Evolutionary conservation across 768 basidiomycete species (phyloP).

Genomic region (Mycena albidolilacea): DNA sequence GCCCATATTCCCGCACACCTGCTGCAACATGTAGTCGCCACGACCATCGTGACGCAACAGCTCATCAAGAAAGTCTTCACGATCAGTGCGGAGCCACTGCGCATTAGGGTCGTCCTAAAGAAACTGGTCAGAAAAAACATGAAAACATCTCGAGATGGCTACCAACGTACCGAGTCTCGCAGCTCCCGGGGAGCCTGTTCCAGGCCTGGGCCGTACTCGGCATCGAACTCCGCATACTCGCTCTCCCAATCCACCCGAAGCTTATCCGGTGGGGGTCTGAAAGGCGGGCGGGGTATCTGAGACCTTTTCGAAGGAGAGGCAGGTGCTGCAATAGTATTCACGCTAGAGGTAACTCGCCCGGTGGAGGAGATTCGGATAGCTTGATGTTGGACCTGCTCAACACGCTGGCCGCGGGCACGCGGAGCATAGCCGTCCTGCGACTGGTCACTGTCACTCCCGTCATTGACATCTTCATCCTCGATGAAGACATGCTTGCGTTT

Average conservation of each 20-base stretch:
- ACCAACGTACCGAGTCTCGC: neutral
- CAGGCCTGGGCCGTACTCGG: neutral
- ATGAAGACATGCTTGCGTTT: neutral
- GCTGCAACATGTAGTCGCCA: neutral
- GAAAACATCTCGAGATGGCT: neutral
- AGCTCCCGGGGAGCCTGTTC: neutral
- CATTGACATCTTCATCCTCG: neutral
- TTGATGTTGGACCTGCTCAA: neutral
- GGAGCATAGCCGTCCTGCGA: neutral
- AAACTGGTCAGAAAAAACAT: neutral
- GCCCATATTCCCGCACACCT: neutral
- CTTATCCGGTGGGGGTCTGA: neutral
- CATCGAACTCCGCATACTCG: neutral
- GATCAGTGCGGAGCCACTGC: neutral
- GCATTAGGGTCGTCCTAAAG: neutral
- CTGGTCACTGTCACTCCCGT: neutral
- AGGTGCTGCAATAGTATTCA: neutral
- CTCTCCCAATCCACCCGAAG: neutral
- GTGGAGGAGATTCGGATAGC: neutral
- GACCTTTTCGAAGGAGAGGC: neutral
- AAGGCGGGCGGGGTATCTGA: neutral
- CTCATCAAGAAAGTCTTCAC: neutral
- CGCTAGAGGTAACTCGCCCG: neutral
- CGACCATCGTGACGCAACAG: constrained; percentile 3
- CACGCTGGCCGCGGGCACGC: neutral